Conservation (phyloP, 441 rosid genomes). For the Gossypium davidsonii region DNA sequence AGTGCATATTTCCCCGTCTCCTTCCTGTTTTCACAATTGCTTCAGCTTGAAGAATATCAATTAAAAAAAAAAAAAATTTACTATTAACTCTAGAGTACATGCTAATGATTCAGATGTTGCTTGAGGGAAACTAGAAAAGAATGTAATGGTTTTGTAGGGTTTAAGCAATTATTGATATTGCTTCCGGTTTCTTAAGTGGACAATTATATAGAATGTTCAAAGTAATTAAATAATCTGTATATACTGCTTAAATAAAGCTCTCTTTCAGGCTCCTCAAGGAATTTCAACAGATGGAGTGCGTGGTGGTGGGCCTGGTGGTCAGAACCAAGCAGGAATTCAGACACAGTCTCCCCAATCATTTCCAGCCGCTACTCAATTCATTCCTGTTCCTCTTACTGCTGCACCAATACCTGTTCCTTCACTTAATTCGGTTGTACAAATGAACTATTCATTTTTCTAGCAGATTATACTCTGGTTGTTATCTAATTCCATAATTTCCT, state of each 20-base stretch:
- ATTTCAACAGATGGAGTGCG: conserved; percentile 43
- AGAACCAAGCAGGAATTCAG: conserved; percentile 46
- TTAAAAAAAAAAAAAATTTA: background rate
- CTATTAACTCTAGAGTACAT: background rate
- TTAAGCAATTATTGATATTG: background rate
- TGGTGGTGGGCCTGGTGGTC: background rate
- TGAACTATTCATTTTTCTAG: background rate
- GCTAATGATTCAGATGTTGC: background rate
- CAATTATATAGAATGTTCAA: background rate
- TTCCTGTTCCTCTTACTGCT: conserved; percentile 62
- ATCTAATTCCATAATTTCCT: conserved; percentile 9
- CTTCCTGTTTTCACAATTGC: background rate
- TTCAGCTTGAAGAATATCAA: background rate
- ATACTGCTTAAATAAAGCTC: background rate
- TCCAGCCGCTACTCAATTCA: conserved; percentile 51
- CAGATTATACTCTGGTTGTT: conserved; percentile 9
- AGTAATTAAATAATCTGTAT: background rate
- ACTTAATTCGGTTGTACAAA: conserved; percentile 41
- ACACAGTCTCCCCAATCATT: conserved; percentile 44
- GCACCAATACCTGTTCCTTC: conserved; percentile 66
- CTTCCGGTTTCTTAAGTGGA: background rate
- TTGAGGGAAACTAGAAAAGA: background rate
- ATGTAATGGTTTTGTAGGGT: background rate
- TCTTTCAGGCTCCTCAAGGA: conserved; percentile 39
- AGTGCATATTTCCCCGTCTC: background rate